These are phyloP conservation scores for Umbelopsis ramanniana DNA, from an alignment of 192 early-diverging fungal species.

Conservation along the genomic window DNA sequence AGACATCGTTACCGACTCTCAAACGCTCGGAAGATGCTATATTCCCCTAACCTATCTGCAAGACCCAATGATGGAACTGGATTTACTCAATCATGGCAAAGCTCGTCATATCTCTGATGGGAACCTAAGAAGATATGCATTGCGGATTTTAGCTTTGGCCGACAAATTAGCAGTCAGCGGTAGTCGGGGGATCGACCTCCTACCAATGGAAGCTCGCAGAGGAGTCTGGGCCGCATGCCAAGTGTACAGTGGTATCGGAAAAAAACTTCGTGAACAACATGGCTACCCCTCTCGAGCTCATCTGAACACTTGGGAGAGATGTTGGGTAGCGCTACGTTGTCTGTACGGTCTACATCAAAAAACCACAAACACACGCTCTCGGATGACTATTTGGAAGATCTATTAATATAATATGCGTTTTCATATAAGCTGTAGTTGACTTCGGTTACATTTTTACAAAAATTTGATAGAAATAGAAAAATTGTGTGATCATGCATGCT, in stretches of 20 bases:
- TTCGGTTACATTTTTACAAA: not conserved
- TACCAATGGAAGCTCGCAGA: slow-evolving; percentile 38
- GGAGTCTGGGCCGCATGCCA: slow-evolving; percentile 49
- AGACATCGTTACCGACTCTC: slow-evolving; percentile 54
- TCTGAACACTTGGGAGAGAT: slow-evolving; percentile 19
- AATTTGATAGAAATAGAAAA: not conserved
- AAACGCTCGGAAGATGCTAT: slow-evolving; percentile 47
- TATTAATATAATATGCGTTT: not conserved
- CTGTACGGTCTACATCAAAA: slow-evolving; percentile 26
- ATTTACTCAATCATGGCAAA: slow-evolving; percentile 16
- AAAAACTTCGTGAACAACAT: slow-evolving; percentile 24
- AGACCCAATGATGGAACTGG: slow-evolving; percentile 3
- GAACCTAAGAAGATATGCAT: slow-evolving; percentile 24
- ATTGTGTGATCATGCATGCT: no score
- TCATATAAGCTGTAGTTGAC: not conserved
- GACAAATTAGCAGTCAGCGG: slow-evolving; percentile 27
- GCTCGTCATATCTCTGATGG: slow-evolving; percentile 27
- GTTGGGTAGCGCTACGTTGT: slow-evolving; percentile 17
- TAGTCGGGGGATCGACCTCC: slow-evolving; percentile 32
- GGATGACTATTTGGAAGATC: slow-evolving; percentile 19
- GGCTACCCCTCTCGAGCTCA: slow-evolving; percentile 47
- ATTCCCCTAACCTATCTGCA: slow-evolving; percentile 44
- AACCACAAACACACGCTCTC: not conserved
- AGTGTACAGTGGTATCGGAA: slow-evolving; percentile 52
- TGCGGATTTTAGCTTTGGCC: slow-evolving; percentile 31